Conservation (phyloP, 2,329 filamentous ascomycete species). For the Claviceps monticola region DNA sequence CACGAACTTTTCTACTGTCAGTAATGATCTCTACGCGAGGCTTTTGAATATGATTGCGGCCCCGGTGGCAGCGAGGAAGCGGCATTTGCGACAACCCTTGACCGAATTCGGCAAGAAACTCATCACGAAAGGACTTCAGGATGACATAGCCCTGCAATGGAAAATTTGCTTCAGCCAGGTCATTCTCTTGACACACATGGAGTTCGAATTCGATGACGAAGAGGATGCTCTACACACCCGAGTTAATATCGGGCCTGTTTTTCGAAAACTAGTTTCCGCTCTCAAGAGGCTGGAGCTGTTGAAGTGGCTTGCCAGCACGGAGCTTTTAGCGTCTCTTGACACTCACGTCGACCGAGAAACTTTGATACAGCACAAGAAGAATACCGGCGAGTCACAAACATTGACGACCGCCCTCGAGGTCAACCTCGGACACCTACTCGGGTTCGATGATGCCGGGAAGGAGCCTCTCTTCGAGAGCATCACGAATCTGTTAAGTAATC, state of each 20-base stretch:
- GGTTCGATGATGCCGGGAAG: slow-evolving; percentile 35
- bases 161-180: slow-evolving; percentile 70
- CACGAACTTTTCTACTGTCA: slow-evolving; percentile 46
- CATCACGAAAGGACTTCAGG: slow-evolving; percentile 63
- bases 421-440: slow-evolving; percentile 49
- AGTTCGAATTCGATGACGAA: slow-evolving; percentile 63
- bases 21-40: slow-evolving; percentile 38
- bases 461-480: slow-evolving; percentile 44
- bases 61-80: slow-evolving; percentile 30
- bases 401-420: slow-evolving; percentile 49
- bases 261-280: slow-evolving; percentile 53
- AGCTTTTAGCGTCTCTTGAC: slow-evolving; percentile 35
- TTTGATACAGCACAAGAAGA: slow-evolving; percentile 25
- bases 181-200: slow-evolving; percentile 72
- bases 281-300: slow-evolving; percentile 64
- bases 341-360: slow-evolving; percentile 19
- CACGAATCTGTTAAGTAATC: slow-evolving; percentile 52
- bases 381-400: slow-evolving; percentile 30
- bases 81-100: slow-evolving; percentile 37
- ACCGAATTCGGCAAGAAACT: slow-evolving; percentile 67
- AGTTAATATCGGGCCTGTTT: slow-evolving; percentile 56
- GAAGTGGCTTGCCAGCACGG: slow-evolving; percentile 50
- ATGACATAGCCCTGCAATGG: slow-evolving; percentile 60
- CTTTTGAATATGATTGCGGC: slow-evolving; percentile 32
- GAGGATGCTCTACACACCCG: slow-evolving; percentile 48